Percentiles rank a stretch among this genome's conserved stretches.
Conservation (phyloP, 192 early-diverging fungal species). For the Rhizophagus prolifer region DNA sequence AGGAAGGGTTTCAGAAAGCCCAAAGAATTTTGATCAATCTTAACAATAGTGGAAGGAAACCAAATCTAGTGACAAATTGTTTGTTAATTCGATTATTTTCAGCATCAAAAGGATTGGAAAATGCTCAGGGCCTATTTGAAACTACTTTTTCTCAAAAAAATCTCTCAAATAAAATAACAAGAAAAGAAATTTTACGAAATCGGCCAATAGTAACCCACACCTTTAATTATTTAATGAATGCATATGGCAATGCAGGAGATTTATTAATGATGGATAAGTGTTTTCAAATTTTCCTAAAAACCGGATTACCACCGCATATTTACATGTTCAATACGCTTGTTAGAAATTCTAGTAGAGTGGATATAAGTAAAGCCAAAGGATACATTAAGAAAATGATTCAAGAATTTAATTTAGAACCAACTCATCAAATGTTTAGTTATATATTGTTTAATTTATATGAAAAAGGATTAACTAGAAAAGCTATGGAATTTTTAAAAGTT, state of each 20-base stretch:
- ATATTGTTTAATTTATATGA: constrained; percentile 4
- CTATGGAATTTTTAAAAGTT: not conserved
- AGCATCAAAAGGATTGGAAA: not conserved
- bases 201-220: not conserved
- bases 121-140: not conserved
- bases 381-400: constrained; percentile 6
- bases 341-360: not conserved
- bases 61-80: constrained; percentile 1
- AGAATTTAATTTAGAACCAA: not conserved
- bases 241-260: constrained; percentile 9
- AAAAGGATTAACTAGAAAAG: not conserved
- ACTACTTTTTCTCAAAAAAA: not conserved
- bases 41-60: not conserved
- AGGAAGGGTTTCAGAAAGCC: not conserved
- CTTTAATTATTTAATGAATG: constrained; percentile 2
- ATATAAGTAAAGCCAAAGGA: not conserved
- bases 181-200: not conserved
- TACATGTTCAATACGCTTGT: not conserved
- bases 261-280: constrained; percentile 3
- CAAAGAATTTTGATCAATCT: not conserved
- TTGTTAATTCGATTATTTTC: not conserved
- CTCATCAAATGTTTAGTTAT: not conserved
- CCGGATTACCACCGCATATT: not conserved
- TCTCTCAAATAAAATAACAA: not conserved
- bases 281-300: not conserved